These are phyloP conservation scores for Syncephalastrum monosporum DNA, from an alignment of 371 early-diverging fungal species.

Conservation along the genomic window DNA sequence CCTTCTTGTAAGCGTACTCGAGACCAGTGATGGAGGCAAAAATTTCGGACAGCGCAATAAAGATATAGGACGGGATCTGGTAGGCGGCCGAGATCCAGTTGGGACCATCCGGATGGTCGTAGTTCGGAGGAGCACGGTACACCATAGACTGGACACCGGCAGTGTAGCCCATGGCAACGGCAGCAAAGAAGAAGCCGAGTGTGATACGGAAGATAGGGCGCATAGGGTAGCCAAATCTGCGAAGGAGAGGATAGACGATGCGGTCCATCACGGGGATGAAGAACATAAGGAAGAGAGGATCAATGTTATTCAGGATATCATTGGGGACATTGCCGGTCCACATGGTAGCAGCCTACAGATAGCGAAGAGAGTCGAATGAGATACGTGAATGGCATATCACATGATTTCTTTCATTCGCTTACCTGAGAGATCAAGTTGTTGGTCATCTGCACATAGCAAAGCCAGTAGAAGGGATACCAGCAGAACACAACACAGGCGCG, in stretches of 20 bases:
- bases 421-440: slow-evolving; percentile 76
- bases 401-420: neutral
- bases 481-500: slow-evolving; percentile 75
- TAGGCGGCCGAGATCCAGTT: slow-evolving; percentile 63
- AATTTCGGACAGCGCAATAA: slow-evolving; percentile 63
- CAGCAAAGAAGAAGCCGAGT: slow-evolving; percentile 64
- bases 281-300: slow-evolving; percentile 65
- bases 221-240: slow-evolving; percentile 57
- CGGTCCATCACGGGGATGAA: slow-evolving; percentile 71
- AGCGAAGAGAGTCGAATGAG: neutral
- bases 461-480: slow-evolving; percentile 81
- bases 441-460: slow-evolving; percentile 72
- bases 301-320: slow-evolving; percentile 62
- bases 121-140: slow-evolving; percentile 48
- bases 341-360: slow-evolving; percentile 49
- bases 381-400: neutral
- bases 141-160: slow-evolving; percentile 66
- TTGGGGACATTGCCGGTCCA: slow-evolving; percentile 58
- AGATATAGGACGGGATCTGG: slow-evolving; percentile 63
- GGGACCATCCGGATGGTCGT: slow-evolving; percentile 20
- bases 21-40: slow-evolving; percentile 76
- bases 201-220: slow-evolving; percentile 70
- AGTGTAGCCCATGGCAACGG: slow-evolving; percentile 64
- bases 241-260: slow-evolving; percentile 64
- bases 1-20: slow-evolving; percentile 80